These are phyloP conservation scores for Fermentozyma sake DNA, from an alignment of 1,139 yeast genomes.

Conservation along the genomic window DNA sequence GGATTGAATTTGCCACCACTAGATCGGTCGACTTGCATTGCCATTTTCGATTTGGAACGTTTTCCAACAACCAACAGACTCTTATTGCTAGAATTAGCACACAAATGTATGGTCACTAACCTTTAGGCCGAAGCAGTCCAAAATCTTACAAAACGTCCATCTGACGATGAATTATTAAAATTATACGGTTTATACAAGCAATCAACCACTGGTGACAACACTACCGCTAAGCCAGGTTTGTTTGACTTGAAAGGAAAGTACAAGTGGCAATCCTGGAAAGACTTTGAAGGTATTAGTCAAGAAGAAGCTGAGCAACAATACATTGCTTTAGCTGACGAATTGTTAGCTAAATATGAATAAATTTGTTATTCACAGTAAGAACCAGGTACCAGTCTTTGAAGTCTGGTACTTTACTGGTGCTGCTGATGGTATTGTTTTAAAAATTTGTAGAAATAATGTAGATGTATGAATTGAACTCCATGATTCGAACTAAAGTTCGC, in stretches of 20 bases:
- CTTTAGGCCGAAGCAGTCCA: constrained; percentile 75
- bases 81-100: too few relatives aligned
- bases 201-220: constrained; percentile 94
- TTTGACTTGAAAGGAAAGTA: constrained; percentile 93
- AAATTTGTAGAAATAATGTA: too few relatives aligned
- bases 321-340: constrained; percentile 68
- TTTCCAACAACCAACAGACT: background rate
- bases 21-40: too few relatives aligned
- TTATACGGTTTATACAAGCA: constrained; percentile 92
- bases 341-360: constrained; percentile 47
- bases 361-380: too few relatives aligned
- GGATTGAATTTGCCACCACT: too few relatives aligned
- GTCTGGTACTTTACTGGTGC: too few relatives aligned
- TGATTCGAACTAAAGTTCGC: too few relatives aligned
- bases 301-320: constrained; percentile 89
- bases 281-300: constrained; percentile 75
- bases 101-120: constrained; percentile 2
- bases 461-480: too few relatives aligned
- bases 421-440: too few relatives aligned
- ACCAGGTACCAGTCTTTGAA: too few relatives aligned
- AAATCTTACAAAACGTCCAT: constrained; percentile 70
- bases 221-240: constrained; percentile 76
- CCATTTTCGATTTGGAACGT: too few relatives aligned
- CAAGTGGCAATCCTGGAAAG: constrained; percentile 98
- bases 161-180: constrained; percentile 78